Evolutionary conservation across 1,139 yeast species (phyloP), one percentile per base, ranked within the genome.

Genomic region (Taiozyma sp.): DNA sequence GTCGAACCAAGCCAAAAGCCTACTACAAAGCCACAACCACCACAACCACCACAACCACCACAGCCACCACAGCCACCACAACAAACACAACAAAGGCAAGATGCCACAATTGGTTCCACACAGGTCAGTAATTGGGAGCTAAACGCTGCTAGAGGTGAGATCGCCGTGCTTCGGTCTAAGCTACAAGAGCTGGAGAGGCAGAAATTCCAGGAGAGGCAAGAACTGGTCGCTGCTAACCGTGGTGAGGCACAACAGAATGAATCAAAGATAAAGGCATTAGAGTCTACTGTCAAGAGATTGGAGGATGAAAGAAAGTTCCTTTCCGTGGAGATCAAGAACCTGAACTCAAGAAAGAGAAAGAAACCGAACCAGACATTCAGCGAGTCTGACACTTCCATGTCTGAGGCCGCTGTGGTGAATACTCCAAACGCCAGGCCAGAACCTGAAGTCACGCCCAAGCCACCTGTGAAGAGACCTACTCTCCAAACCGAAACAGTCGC

Each of bases 261-360:
- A 4, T 68, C 70, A 3, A 82, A 78, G 56, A 65, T 76, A n/a
- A 64, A 64, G 21, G 71, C 72, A 26, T 57, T 84, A 45, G 69
- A 70, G 46, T 68, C 68, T 6, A 62, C 71, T 28, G 71, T 86
- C 2, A 80, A 75, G 56, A 75, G 76, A 53, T 66, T 85, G 43
- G 87, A 83, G 60, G 89, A 85, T 59, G 95, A 88, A 59, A 80
- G 81, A 68, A 79, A 80, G 69, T 88, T 89, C 60, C 66, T 87
- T 40, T 64, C 65, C 5, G 60, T 68, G 70, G 56, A 83, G 74
- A 53, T 69, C 60, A 53, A 70, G 64, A 54, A 66, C 51, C 29
- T 68, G 39, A 57, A 53, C 19, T 53, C 24, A 16, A 58, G 57
- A 39, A 60, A 53, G 51, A 56, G 51, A 22, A 55, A 60, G 29